These are phyloP conservation scores for Phytophthora melonis DNA, from an alignment of 352 stramenopile genomes.

Conservation along the genomic window DNA sequence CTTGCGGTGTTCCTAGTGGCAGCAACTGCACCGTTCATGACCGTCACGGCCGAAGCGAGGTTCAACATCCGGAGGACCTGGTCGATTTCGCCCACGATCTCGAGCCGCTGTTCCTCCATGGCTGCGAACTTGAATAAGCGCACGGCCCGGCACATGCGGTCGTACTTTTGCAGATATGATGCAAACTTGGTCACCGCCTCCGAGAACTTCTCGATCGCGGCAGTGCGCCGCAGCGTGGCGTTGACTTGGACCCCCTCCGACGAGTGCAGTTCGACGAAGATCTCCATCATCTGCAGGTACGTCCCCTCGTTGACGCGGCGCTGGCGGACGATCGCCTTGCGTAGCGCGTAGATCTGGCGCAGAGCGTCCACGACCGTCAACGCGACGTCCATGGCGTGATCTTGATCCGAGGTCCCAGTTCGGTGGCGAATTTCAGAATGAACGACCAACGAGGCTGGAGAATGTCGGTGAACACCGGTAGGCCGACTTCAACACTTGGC, in stretches of 20 bases:
- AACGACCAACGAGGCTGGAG: neutral
- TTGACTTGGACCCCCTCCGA: slow-evolving; percentile 13
- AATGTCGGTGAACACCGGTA: slow-evolving; percentile 8
- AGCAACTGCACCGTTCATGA: too few relatives aligned
- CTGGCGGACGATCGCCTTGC: slow-evolving; percentile 14
- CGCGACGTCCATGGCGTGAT: slow-evolving; percentile 4
- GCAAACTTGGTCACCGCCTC: slow-evolving; percentile 12
- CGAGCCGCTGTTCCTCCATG: slow-evolving; percentile 40
- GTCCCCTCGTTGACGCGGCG: slow-evolving; percentile 14
- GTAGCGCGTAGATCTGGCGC: slow-evolving; percentile 20
- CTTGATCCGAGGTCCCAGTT: neutral
- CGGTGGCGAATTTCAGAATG: slow-evolving; percentile 20
- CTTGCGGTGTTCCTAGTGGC: too few relatives aligned
- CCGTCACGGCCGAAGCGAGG: neutral
- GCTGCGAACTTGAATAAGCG: slow-evolving; percentile 24
- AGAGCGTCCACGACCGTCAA: slow-evolving; percentile 6
- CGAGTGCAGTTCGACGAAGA: slow-evolving; percentile 17
- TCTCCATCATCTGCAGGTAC: slow-evolving; percentile 28
- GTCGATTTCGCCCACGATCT: slow-evolving; percentile 43
- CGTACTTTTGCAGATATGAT: slow-evolving; percentile 29
- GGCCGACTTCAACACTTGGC: neutral
- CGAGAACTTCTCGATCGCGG: slow-evolving; percentile 18
- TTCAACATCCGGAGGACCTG: neutral
- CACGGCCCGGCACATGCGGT: slow-evolving; percentile 21
- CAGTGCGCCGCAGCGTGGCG: slow-evolving; percentile 14